phyloP scores from a whole-genome alignment of 1,284 basidiomycete genomes.

The Salmacisia buchloeana region DNA sequence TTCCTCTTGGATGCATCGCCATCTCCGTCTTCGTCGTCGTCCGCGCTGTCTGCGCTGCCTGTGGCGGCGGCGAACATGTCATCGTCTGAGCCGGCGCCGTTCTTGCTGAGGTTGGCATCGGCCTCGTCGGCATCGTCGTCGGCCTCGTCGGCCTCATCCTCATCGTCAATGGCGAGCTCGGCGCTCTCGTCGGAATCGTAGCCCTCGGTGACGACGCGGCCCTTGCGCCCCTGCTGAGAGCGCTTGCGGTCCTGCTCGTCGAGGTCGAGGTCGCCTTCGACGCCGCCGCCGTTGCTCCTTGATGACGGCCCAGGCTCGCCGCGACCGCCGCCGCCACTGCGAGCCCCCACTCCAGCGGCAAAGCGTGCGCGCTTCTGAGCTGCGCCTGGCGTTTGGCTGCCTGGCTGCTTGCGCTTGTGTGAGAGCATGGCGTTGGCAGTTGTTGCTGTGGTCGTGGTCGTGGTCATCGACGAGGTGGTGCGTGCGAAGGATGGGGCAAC shows the following conservation, averaged over 20 bases:
- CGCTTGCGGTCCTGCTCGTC: conserved; percentile 38
- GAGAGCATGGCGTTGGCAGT: neutral
- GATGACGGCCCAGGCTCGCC: too few relatives aligned
- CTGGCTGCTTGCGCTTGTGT: conserved; percentile 6
- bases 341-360: neutral
- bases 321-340: too few relatives aligned
- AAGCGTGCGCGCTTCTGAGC: neutral
- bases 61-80: conserved; percentile 81
- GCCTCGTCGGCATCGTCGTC: conserved; percentile 53
- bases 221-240: conserved; percentile 32
- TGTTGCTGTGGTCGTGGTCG: neutral
- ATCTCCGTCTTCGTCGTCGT: conserved; percentile 17
- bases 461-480: neutral
- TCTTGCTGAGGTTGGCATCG: neutral
- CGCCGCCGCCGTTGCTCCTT: neutral
- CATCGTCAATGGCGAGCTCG: conserved; percentile 75
- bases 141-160: conserved; percentile 56
- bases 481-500: too few relatives aligned
- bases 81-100: conserved; percentile 54
- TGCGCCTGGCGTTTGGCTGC: neutral
- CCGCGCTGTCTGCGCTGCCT: too few relatives aligned
- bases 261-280: conserved; percentile 35
- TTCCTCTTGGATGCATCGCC: conserved; percentile 9
- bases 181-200: conserved; percentile 91
- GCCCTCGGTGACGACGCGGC: conserved; percentile 62